Conservation (phyloP, 495 filamentous ascomycete genomes). For the Cercophora samala region DNA sequence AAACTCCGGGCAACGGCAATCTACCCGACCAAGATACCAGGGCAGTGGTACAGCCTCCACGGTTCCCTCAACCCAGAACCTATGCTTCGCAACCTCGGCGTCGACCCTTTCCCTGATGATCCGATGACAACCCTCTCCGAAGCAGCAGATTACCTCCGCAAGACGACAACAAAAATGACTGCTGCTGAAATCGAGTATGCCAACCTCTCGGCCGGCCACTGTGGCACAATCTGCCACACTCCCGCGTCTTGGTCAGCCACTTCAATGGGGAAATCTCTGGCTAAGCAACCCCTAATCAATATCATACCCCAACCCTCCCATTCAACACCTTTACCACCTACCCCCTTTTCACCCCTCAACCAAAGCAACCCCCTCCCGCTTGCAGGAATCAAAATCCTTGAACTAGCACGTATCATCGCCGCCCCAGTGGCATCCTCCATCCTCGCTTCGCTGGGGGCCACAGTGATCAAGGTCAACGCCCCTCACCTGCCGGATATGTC, state of each 20-base stretch:
- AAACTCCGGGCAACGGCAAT: constrained; percentile 23
- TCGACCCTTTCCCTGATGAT: constrained; percentile 19
- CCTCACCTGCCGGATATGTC: constrained; percentile 26
- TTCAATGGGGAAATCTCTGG: constrained; percentile 27
- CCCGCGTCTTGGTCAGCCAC: constrained; percentile 19
- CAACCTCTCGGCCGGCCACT: constrained; percentile 27
- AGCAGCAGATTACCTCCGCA: constrained; percentile 25
- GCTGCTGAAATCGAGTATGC: constrained; percentile 27
- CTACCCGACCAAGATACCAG: constrained; percentile 24
- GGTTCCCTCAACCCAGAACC: constrained; percentile 23
- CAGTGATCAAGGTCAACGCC: constrained; percentile 29
- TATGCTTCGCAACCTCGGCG: constrained; percentile 23
- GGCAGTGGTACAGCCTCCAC: constrained; percentile 28
- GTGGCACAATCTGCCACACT: constrained; percentile 31
- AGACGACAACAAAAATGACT: constrained; percentile 3
- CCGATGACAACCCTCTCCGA: constrained; percentile 20
- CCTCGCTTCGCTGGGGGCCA: constrained; percentile 55
- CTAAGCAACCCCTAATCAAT: constrained; percentile 25
- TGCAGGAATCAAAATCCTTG: constrained; percentile 45
- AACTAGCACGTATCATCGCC: constrained; percentile 52
- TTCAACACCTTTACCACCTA: constrained; percentile 6
- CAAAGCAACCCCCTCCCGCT: constrained; percentile 17
- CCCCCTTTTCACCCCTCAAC: constrained; percentile 19
- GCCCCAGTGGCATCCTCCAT: constrained; percentile 53
- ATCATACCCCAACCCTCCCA: constrained; percentile 2